Conservation (phyloP, 1,284 basidiomycete genomes). For the Tilletia setariae region DNA sequence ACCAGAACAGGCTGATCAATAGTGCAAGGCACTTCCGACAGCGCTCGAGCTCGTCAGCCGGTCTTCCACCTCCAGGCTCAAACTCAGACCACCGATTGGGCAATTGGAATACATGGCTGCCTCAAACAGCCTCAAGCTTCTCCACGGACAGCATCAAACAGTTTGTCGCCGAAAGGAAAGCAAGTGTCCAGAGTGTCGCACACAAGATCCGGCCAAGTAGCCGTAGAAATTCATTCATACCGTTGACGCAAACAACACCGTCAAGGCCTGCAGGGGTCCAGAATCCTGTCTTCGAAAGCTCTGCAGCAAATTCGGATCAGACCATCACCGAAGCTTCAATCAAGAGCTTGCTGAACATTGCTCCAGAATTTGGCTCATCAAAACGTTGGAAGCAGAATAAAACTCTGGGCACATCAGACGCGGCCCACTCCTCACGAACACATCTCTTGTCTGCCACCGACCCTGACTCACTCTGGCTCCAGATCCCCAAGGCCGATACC, state of each 20-base stretch:
- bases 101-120: not conserved
- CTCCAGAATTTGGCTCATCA: not conserved
- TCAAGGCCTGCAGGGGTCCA: no score
- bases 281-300: not conserved
- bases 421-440: no score
- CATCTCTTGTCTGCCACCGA: no score
- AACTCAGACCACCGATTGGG: not conserved
- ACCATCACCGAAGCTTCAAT: not conserved
- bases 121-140: not conserved
- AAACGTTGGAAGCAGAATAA: not conserved
- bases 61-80: not conserved
- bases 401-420: no score
- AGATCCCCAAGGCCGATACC: no score
- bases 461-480: no score
- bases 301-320: not conserved
- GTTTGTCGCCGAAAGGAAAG: conserved; percentile 1
- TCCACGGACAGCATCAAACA: not conserved
- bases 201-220: not conserved
- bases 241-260: no score
- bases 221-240: no score
- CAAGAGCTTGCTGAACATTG: not conserved
- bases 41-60: not conserved
- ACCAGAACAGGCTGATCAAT: not conserved
- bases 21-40: conserved; percentile 5
- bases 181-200: not conserved